Base-by-base conservation (phyloP, 2,329 filamentous ascomycete species). In the Mollisia scopiformis region DNA sequence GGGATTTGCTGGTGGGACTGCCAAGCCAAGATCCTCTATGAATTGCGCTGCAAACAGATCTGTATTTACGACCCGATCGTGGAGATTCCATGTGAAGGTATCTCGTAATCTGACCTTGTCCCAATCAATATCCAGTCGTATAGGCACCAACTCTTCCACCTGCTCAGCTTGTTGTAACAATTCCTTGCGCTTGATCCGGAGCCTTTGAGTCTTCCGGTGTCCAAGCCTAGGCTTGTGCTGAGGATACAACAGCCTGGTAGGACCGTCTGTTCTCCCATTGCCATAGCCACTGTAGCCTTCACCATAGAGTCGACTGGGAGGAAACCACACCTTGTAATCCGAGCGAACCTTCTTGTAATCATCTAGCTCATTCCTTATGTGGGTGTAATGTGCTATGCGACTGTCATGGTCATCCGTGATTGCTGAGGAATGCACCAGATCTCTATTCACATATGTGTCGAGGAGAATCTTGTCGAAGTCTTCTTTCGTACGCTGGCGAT, bases 51-150 rank as follows among this genome's bases (percentile, higher is more conserved):
- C 91, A 74, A 98, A 98, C 11, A 95, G 76, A 59, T 96, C 90
- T 21, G 89, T 86, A 23, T 86, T 83, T 2, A 96, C 85, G 13
- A 95, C 84, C 61, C 93, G 89, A 74, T 99, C 95, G 77, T 97
- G 92, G 35, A 98, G 82, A 75, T 99, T 99, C 93, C 94, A 99
- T 2, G 95, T 98, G 69, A 99, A 97, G 0, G 95, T 98, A 76
- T 99, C 95, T 74, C 95, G 90, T 62, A 99, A 82, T 77, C 95
- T 95, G 69, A 98, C 86, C 79, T 96, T 97, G 68, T 98, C 94
- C 84, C 91, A 91, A 72, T 99, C 95, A 53, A 98, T 91, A 70
- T 99, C 95, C 57, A 99, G 79, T 51, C 95, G 87, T 66, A 99
- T 85, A 2, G 95, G 95, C 1, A 98, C 91, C 57, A 99, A 80